Base-by-base conservation (phyloP, 257 asterid genomes). In the Thymus mandschuricus region DNA sequence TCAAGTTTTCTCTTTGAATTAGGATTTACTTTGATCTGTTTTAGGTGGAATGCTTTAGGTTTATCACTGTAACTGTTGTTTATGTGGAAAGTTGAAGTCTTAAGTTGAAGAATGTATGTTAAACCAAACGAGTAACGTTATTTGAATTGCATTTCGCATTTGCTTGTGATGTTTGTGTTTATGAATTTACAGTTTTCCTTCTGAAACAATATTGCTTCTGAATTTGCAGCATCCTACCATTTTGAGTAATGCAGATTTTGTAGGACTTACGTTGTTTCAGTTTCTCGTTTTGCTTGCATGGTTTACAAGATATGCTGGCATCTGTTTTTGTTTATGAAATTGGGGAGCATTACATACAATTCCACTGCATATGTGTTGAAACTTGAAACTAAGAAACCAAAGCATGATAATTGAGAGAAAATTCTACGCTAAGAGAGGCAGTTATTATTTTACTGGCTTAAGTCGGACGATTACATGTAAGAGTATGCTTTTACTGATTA, bases 141-240 rank as follows among this genome's bases (percentile, higher is more conserved):
- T 64, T 3, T 35, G 41, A 52, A 33, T 1, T 63, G n/a, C 7
- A 2, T 55, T 35, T 69, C 46, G 49, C 3, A 27, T 60, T 50
- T 61, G 56, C 34, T 38, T 21, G 3, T 52, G 27, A 15, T 67
- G 50, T 52, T 38, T n/a, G 60, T 69, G 71, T 43, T 64, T n/a
- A 38, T 35, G 67, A 64, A 27, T 62, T 34, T 21, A 61, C 48
- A 29, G 35, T 27, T 31, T 52, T 43, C 34, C 43, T 28, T 49
- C 6, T 11, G 8, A 38, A 60, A 51, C 38, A 38, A 28, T 34
- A 49, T 7, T 49, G 34, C 55, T 31, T 9, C 55, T 61, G n/a
- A 62, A 51, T 45, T 31, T 43, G 40, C 45, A 54, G 68, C 15
- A 10, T 35, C 71, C 35, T 60, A n/a, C 49, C 6, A 57, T 75